Evolutionary conservation across 768 basidiomycete species (phyloP).

Genomic region (Holtermanniella nyarrowii): DNA sequence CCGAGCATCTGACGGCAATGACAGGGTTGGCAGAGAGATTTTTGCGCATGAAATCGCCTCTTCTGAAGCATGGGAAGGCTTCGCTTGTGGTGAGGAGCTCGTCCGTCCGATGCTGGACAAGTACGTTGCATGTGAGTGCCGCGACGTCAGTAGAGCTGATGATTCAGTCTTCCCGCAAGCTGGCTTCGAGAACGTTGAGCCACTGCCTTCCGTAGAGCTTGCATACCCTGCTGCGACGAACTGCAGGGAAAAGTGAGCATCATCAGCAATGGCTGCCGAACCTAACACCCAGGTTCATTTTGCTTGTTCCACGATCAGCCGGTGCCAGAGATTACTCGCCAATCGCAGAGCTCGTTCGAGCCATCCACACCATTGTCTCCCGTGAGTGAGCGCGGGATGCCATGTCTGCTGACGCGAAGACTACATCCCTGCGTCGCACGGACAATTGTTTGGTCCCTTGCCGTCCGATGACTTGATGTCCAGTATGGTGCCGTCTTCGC

Average conservation of each 20-base stretch:
- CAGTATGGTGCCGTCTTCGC: conserved; percentile 6
- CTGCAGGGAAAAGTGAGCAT: conserved; percentile 30
- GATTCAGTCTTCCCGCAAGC: conserved; percentile 33
- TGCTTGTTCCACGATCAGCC: conserved; percentile 20
- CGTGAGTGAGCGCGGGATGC: conserved; percentile 15
- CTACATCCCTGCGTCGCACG: conserved; percentile 31
- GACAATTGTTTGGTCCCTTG: conserved; percentile 26
- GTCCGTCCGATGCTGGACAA: background rate
- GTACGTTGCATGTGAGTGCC: background rate
- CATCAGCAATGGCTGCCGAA: background rate
- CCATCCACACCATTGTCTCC: conserved; percentile 26
- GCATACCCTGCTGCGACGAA: conserved; percentile 29
- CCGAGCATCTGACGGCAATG: background rate
- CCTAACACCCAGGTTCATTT: conserved; percentile 14
- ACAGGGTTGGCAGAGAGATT: background rate
- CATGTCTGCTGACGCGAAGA: conserved; percentile 12
- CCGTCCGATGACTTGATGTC: conserved; percentile 10
- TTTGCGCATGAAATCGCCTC: background rate
- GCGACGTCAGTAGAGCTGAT: background rate
- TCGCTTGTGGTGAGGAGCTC: background rate
- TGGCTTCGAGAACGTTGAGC: conserved; percentile 28
- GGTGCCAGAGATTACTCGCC: conserved; percentile 30
- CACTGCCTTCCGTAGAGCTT: conserved; percentile 28
- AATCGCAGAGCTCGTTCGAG: conserved; percentile 26
- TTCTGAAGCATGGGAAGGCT: background rate